Base-by-base conservation (phyloP, 441 rosid genomes). In the Populus hybrid region DNA sequence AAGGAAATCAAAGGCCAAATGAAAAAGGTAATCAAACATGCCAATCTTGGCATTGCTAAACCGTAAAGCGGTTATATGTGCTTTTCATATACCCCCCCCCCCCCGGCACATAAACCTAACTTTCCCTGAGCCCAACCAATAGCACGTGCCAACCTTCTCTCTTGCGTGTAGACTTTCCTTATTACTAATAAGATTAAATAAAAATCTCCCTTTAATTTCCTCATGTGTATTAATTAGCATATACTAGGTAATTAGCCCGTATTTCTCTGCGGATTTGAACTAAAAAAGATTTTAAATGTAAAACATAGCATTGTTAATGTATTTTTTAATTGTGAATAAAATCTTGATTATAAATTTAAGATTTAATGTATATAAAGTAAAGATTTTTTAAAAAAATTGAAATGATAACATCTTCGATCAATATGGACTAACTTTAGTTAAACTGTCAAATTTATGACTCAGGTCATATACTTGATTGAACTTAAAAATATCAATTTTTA, bases 61-160 rank as follows among this genome's bases (percentile, higher is more conserved):
- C 88, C 85, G 73, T 78, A 80, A 88, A 84, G 81, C 87, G 76
- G 91, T 89, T 90, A 74, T 70, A 78, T 54, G 92, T 87, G 86
- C 78, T 88, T 87, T 84, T 90, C 92, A 83, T 73, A 71, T 74
- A 79, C 66, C 40, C 34, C 36, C 36, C 66, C 73, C 66, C 40
- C 34, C 36, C 36, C 66, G 72, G 73, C 57, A 30, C 35, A 6
- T 70, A 67, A 77, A 75, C 85, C 91, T 84, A 84, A 80, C 76
- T 71, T 75, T 54, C 36, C 81, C 71, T 64, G 38, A 75, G 24
- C 78, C 73, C 35, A 61, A 61, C 34, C 36, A 11, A 5, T 10
- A 20, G 78, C 88, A 82, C 77, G 84, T 85, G 88, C 82, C 67
- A 34, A 1, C 72, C 42, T 24, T 59, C 77, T 8, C 23, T n/a